phyloP scores from a whole-genome alignment of 192 early-diverging fungal species.

The Obelidium mucronatum region DNA sequence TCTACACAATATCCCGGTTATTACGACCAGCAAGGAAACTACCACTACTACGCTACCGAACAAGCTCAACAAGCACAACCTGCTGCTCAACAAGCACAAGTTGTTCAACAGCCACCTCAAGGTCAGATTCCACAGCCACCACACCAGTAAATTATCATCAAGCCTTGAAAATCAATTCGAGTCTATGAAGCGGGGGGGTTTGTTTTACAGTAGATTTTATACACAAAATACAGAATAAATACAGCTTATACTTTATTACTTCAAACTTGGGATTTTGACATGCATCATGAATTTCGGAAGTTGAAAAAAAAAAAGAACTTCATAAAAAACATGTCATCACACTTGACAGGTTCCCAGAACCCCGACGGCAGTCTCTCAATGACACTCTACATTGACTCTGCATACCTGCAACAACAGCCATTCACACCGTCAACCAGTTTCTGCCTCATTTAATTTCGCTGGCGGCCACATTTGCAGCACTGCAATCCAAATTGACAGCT shows the following conservation, averaged over 20 bases:
- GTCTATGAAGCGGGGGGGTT: no score
- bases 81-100: no score
- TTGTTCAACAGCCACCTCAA: no score
- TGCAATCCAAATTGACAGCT: neutral
- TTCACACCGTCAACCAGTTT: neutral
- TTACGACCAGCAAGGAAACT: conserved; percentile 3
- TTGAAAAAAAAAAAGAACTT: conserved; percentile 9
- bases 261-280: no score
- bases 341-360: neutral
- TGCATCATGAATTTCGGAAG: no score
- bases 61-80: neutral
- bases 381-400: neutral
- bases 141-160: no score
- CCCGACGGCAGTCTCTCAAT: neutral
- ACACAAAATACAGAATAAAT: neutral
- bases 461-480: neutral
- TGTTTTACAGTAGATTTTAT: no score
- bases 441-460: neutral
- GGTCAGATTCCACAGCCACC: no score
- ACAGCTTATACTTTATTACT: neutral
- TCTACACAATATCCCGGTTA: conserved; percentile 3
- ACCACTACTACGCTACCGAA: conserved; percentile 9
- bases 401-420: neutral
- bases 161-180: no score
- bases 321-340: neutral